Conservation (phyloP, 2,329 filamentous ascomycete species). For the Pezicula rhizophila region DNA sequence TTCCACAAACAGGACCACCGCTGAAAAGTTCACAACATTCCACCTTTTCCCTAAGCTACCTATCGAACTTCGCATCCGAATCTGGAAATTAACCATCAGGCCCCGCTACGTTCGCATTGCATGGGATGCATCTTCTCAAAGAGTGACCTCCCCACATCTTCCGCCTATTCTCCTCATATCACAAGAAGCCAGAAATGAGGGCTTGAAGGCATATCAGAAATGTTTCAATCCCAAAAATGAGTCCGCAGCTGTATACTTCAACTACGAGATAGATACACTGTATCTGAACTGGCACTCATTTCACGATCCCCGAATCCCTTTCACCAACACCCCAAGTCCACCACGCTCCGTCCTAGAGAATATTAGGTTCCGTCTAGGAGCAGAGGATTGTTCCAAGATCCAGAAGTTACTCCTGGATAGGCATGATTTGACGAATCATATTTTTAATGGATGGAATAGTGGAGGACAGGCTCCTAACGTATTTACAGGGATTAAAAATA, state of each 20-base stretch:
- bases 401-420: too few relatives aligned
- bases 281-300: background rate
- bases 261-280: background rate
- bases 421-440: too few relatives aligned
- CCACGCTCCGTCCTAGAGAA: too few relatives aligned
- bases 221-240: background rate
- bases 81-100: background rate
- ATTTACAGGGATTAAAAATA: too few relatives aligned
- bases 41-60: background rate
- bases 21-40: background rate
- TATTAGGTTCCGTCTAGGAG: too few relatives aligned
- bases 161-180: background rate
- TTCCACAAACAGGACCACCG: too few relatives aligned
- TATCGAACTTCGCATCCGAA: background rate
- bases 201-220: background rate
- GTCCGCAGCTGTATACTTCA: background rate
- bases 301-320: too few relatives aligned
- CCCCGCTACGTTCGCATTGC: background rate
- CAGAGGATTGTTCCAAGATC: too few relatives aligned
- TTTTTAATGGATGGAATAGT: too few relatives aligned
- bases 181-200: background rate
- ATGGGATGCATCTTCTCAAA: background rate
- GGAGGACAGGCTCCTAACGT: too few relatives aligned
- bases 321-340: too few relatives aligned
- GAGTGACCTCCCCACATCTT: background rate